phyloP scores from a whole-genome alignment of 257 asterid species.

The Fraxinus pennsylvanica region DNA sequence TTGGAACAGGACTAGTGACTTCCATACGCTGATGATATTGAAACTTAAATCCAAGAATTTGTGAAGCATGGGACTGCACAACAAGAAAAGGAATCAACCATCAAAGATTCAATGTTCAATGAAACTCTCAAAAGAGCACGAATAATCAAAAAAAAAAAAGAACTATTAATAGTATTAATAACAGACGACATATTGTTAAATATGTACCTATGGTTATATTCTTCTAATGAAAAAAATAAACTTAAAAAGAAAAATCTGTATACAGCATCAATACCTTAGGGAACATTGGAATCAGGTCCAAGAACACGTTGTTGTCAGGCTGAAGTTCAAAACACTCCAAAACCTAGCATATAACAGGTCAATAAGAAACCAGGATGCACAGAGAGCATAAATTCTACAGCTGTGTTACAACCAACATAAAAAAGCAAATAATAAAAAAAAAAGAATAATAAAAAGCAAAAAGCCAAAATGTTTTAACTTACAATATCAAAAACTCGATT shows the following conservation, averaged over 20 bases:
- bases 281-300: slow-evolving; percentile 91
- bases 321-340: slow-evolving; percentile 96
- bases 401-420: slow-evolving; percentile 1
- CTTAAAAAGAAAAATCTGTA: neutral
- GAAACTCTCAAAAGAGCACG: slow-evolving; percentile 15
- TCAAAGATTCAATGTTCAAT: slow-evolving; percentile 8
- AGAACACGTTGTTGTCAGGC: slow-evolving; percentile 73
- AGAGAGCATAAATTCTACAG: slow-evolving; percentile 14
- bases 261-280: slow-evolving; percentile 66
- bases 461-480: slow-evolving; percentile 40
- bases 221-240: neutral
- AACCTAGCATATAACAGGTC: slow-evolving; percentile 44
- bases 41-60: slow-evolving; percentile 92
- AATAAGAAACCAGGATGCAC: slow-evolving; percentile 31
- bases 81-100: slow-evolving; percentile 18
- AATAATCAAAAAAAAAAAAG: neutral
- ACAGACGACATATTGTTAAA: neutral
- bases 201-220: neutral
- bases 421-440: neutral
- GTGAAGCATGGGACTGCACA: slow-evolving; percentile 94
- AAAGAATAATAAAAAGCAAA: slow-evolving; percentile 4
- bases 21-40: slow-evolving; percentile 90
- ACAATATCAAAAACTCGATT: slow-evolving; percentile 98
- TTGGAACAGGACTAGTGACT: slow-evolving; percentile 61
- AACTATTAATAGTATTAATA: too few relatives aligned